Percentiles rank a stretch among this genome's conserved stretches.
These are phyloP conservation scores for Globisporangium spiculum DNA, from an alignment of 352 stramenopile genomes.

Conservation along the genomic window DNA sequence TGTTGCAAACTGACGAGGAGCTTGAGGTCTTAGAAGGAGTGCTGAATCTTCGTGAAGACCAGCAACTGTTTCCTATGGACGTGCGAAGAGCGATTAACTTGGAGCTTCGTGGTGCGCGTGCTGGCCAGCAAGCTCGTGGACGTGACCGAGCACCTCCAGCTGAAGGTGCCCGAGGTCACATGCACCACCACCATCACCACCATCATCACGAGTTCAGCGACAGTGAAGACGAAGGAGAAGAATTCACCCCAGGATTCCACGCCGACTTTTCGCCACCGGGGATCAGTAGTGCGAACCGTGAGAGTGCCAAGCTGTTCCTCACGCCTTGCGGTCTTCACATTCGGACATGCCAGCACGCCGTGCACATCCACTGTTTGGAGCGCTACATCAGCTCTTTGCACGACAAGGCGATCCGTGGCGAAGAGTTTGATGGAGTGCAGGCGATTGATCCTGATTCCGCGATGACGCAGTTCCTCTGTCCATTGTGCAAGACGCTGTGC, in stretches of 20 bases:
- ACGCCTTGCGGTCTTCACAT: conserved; percentile 80
- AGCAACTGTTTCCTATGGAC: conserved; percentile 54
- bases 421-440: conserved; percentile 88
- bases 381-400: conserved; percentile 84
- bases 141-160: conserved; percentile 9
- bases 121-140: conserved; percentile 24
- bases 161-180: conserved; percentile 20
- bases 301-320: conserved; percentile 70
- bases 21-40: conserved; percentile 67
- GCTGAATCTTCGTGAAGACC: conserved; percentile 60
- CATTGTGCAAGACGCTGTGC: conserved; percentile 90
- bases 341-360: conserved; percentile 83
- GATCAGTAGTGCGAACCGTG: conserved; percentile 35
- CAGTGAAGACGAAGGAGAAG: conserved; percentile 50
- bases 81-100: conserved; percentile 41
- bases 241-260: conserved; percentile 39
- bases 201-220: conserved; percentile 33
- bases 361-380: conserved; percentile 86
- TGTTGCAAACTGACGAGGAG: conserved; percentile 66
- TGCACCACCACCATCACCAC: conserved; percentile 22
- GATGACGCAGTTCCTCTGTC: conserved; percentile 92
- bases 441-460: conserved; percentile 84
- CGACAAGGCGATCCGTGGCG: conserved; percentile 83
- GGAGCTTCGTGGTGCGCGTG: conserved; percentile 31
- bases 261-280: conserved; percentile 44